Evolutionary conservation across 345 rosid species (phyloP).

Genomic region (Laguncularia racemosa): DNA sequence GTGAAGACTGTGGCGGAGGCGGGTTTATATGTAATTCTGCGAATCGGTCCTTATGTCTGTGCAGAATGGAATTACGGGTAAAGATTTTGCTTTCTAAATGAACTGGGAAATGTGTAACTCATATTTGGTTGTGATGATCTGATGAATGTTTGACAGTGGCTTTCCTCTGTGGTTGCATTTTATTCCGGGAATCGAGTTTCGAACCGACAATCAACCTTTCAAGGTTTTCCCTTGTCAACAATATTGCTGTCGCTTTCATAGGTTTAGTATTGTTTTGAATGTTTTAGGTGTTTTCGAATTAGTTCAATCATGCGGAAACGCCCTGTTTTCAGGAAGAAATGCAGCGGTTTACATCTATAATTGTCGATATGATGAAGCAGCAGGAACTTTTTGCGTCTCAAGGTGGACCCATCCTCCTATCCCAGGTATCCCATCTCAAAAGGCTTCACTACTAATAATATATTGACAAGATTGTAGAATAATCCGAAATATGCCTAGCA

Average conservation of each 20-base stretch:
- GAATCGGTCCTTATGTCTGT: slow-evolving; percentile 94
- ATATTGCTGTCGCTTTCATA: background rate
- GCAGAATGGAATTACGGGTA: slow-evolving; percentile 99
- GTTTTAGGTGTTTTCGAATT: background rate
- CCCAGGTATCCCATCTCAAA: slow-evolving; percentile 56
- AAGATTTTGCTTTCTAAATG: background rate
- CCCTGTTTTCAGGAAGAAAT: slow-evolving; percentile 54
- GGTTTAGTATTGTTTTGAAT: background rate
- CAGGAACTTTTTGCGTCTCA: slow-evolving; percentile 90
- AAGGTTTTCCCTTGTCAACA: slow-evolving; percentile 42
- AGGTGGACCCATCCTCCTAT: slow-evolving; percentile 92
- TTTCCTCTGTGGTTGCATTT: slow-evolving; percentile 96
- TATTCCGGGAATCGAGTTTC: slow-evolving; percentile 69
- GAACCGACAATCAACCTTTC: slow-evolving; percentile 83
- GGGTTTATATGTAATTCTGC: slow-evolving; percentile 85
- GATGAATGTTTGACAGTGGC: slow-evolving; percentile 38
- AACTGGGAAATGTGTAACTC: background rate
- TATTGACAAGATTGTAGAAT: too few species aligned
- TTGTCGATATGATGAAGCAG: slow-evolving; percentile 84
- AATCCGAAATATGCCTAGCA: too few species aligned
- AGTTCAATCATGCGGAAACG: background rate
- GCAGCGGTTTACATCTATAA: slow-evolving; percentile 81
- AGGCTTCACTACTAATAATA: too few species aligned
- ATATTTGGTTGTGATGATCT: background rate
- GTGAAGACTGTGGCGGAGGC: slow-evolving; percentile 75